These are phyloP conservation scores for Naematelia encephala DNA, from an alignment of 768 basidiomycete species.

Conservation along the genomic window DNA sequence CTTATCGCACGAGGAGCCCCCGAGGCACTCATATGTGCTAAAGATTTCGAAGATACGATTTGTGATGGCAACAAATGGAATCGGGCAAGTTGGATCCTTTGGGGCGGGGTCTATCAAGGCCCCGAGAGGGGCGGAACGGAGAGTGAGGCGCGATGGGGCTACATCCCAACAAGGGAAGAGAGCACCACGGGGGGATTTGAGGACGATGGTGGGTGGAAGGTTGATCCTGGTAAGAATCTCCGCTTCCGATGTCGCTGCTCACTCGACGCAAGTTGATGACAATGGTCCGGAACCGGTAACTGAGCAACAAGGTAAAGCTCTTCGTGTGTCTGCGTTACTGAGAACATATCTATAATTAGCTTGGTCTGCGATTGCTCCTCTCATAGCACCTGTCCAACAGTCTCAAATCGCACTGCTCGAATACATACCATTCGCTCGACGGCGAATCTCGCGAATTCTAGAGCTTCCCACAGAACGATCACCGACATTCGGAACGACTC, in stretches of 20 bases:
- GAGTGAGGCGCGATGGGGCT: neutral
- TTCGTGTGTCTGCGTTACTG: neutral
- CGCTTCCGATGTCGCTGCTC: neutral
- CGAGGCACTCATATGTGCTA: slow-evolving; percentile 16
- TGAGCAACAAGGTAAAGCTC: slow-evolving; percentile 12
- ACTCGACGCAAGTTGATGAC: slow-evolving; percentile 14
- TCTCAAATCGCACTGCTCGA: slow-evolving; percentile 12
- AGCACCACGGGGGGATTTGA: neutral
- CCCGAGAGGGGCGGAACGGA: slow-evolving; percentile 7
- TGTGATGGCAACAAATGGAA: slow-evolving; percentile 19
- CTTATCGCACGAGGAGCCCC: slow-evolving; percentile 27
- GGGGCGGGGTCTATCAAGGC: slow-evolving; percentile 23
- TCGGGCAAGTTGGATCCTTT: slow-evolving; percentile 21
- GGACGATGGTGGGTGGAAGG: slow-evolving; percentile 26
- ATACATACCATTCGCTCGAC: slow-evolving; percentile 31
- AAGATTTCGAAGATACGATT: slow-evolving; percentile 29
- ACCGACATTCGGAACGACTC: slow-evolving; percentile 6
- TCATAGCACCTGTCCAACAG: neutral
- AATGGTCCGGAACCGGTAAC: slow-evolving; percentile 9
- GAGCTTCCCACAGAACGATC: neutral
- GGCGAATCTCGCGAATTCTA: slow-evolving; percentile 14
- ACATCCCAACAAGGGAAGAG: neutral
- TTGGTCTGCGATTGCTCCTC: neutral
- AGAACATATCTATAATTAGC: neutral
- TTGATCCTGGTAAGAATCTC: slow-evolving; percentile 12